Evolutionary conservation across 2,329 filamentous ascomycete genomes (phyloP).

Genomic region (Microdochium trichocladiopsis): DNA sequence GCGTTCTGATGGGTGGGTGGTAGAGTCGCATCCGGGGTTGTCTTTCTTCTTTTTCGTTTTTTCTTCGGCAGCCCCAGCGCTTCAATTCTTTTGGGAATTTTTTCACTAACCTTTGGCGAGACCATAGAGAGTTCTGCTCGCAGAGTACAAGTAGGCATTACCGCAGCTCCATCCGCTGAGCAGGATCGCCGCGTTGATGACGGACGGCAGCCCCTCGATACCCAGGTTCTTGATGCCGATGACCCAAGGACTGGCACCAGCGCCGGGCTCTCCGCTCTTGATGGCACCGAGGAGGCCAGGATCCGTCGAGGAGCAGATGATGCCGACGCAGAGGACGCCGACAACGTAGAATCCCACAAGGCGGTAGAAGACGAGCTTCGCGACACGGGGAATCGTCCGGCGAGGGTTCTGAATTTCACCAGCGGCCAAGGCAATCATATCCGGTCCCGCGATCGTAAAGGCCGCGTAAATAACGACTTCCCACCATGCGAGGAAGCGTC

Average conservation of each 20-base stretch:
- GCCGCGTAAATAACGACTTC: conserved; percentile 46
- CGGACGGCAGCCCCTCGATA: conserved; percentile 44
- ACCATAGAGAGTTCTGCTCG: conserved; percentile 11
- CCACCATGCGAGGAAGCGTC: conserved; percentile 47
- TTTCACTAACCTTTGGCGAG: conserved; percentile 16
- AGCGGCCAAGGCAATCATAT: conserved; percentile 39
- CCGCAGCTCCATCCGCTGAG: conserved; percentile 15
- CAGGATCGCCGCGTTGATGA: conserved; percentile 44
- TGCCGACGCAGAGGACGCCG: conserved; percentile 50
- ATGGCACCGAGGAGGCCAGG: conserved; percentile 46
- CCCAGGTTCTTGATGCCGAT: conserved; percentile 47
- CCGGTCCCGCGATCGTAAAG: conserved; percentile 51
- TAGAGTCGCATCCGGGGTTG: no score
- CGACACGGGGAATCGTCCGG: conserved; percentile 50
- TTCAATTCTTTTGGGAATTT: no score
- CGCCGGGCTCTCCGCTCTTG: conserved; percentile 35
- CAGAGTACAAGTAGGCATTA: conserved; percentile 13
- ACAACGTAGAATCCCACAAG: conserved; percentile 56
- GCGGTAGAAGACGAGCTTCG: conserved; percentile 57
- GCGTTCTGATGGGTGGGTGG: no score
- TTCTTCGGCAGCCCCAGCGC: no score
- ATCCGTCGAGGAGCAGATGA: conserved; percentile 52
- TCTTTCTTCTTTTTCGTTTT: no score
- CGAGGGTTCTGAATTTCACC: conserved; percentile 48
- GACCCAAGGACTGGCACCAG: conserved; percentile 45